Conservation (phyloP, 2,329 filamentous ascomycete species). For the Drechslera avenae region DNA sequence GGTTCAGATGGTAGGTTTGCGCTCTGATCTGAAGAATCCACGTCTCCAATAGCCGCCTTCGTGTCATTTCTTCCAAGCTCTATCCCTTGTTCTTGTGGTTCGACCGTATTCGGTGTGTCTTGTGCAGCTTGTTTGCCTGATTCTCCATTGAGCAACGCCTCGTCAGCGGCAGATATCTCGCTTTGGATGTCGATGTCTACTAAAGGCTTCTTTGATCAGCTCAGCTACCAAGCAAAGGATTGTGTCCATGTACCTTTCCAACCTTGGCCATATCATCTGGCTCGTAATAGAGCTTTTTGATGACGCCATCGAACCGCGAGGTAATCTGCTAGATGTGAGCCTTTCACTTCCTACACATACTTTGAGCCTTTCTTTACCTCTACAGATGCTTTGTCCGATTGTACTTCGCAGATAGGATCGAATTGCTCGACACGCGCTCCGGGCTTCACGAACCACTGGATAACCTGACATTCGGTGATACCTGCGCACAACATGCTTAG, state of each 20-base stretch:
- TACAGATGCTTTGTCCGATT: slow-evolving; percentile 88
- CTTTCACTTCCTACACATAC: neutral
- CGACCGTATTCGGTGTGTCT: neutral
- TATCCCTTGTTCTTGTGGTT: slow-evolving; percentile 28
- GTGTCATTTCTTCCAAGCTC: slow-evolving; percentile 45
- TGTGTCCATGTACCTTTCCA: slow-evolving; percentile 62
- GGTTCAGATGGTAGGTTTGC: slow-evolving; percentile 29
- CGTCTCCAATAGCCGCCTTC: slow-evolving; percentile 29
- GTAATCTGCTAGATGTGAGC: slow-evolving; percentile 70
- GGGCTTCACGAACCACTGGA: slow-evolving; percentile 98
- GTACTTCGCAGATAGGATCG: slow-evolving; percentile 95
- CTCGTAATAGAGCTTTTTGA: slow-evolving; percentile 95
- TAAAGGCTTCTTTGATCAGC: slow-evolving; percentile 65
- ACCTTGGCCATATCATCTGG: slow-evolving; percentile 96
- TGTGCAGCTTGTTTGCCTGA: slow-evolving; percentile 35
- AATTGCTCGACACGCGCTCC: slow-evolving; percentile 96
- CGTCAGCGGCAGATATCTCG: slow-evolving; percentile 68
- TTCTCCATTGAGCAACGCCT: slow-evolving; percentile 47
- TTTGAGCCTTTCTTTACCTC: slow-evolving; percentile 50
- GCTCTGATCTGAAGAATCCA: slow-evolving; percentile 21
- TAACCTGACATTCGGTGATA: slow-evolving; percentile 97
- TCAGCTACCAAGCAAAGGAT: neutral
- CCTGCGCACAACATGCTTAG: slow-evolving; percentile 58
- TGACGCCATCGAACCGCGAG: slow-evolving; percentile 90
- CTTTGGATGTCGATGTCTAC: slow-evolving; percentile 94